Evolutionary conservation across 2,329 filamentous ascomycete species (phyloP), one percentile per base, ranked within the genome.

Genomic region (Trichoderma sp.): DNA sequence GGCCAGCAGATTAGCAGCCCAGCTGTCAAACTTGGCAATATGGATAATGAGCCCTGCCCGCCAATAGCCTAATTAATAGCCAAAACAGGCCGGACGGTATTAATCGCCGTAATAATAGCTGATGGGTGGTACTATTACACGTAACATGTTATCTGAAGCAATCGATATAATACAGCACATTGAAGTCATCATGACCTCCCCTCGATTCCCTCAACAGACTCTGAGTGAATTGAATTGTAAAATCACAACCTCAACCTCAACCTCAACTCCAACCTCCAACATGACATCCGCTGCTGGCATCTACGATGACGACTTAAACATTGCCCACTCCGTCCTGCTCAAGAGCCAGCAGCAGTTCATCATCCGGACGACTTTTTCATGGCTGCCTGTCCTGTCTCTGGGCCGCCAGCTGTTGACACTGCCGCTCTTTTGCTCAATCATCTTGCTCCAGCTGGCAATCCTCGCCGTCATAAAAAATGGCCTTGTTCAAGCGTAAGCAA

Each of bases 51-150:
- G 20, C 12, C 34, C 13, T 39, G 36, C 43, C 43, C 17, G 11
- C 50, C 64, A 67, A 67, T 57, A 67, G 64, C 64, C 64, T 67
- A 67, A 67, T 67, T 67, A 67, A 67, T 67, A 67, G 50, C 50
- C 3, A 23, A 59, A 59, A 59, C 64, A 57, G 20, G 23, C 36
- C 36, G 32, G 34, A 26, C 30, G 30, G 36, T 39, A 39, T 39
- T 36, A 55, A 32, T 20, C 28, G 26, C 17, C 17, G 55, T 26
- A 30, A 9, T 39, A 17, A 17, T 17, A 39, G 36, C 36, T 39
- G 36, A 8, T 39, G 36, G 36, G 6, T 39, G 36, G 36, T 8
- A 1, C 36, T 39, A 17, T 39, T 39, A 39, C 36, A 39, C 13
- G 36, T 17, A 39, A 39, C 36, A 2, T 39, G 6, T 13, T 39